These are phyloP conservation scores for Leishmania arabica DNA, from an alignment of 208 protist species.

Conservation along the genomic window DNA sequence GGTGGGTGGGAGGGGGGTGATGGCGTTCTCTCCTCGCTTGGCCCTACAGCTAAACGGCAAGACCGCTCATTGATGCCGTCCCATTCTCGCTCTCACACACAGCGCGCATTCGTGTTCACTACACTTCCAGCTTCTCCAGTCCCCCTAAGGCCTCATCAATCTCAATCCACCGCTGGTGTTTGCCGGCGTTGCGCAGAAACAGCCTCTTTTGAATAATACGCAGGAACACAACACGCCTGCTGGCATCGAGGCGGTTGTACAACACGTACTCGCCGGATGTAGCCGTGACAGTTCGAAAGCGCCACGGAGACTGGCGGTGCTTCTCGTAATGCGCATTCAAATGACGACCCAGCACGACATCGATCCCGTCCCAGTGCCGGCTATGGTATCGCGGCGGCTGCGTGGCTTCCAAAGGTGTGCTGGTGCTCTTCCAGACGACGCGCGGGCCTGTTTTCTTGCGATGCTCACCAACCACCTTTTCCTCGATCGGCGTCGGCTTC, in stretches of 20 bases:
- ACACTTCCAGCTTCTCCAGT: constrained; percentile 4
- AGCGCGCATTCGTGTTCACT: neutral
- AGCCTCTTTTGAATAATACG: constrained; percentile 55
- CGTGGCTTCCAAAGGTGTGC: neutral
- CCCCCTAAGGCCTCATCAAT: constrained; percentile 16
- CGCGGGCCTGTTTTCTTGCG: constrained; percentile 8
- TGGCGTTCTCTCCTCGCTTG: neutral
- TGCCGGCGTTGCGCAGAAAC: constrained; percentile 51
- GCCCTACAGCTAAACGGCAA: neutral
- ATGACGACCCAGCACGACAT: constrained; percentile 42
- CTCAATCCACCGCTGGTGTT: constrained; percentile 20
- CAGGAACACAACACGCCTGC: constrained; percentile 53
- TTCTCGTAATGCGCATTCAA: constrained; percentile 60
- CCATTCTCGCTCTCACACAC: neutral
- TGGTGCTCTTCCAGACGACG: constrained; percentile 21
- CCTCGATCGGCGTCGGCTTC: constrained; percentile 11
- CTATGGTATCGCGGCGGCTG: constrained; percentile 44
- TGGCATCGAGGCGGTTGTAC: constrained; percentile 45
- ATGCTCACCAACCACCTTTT: neutral
- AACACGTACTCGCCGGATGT: constrained; percentile 73
- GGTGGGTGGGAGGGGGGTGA: neutral
- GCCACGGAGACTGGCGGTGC: constrained; percentile 42
- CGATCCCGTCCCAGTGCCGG: constrained; percentile 68
- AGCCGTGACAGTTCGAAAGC: constrained; percentile 49
- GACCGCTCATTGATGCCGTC: neutral